Conservation (phyloP, 2,329 filamentous ascomycete species). For the Aureobasidium lini region DNA sequence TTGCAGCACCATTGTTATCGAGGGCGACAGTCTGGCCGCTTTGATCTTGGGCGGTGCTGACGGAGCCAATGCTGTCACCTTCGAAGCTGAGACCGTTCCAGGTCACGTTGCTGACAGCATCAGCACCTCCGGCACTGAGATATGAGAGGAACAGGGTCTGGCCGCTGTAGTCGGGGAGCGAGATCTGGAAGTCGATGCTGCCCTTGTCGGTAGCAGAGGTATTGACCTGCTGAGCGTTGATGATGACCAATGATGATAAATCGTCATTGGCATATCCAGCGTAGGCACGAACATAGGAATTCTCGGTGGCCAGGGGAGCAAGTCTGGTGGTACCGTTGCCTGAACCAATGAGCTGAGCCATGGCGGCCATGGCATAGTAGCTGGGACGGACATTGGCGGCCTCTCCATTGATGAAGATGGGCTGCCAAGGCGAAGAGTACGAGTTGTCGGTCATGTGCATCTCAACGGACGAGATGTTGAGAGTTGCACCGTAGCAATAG, state of each 20-base stretch:
- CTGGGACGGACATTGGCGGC: conserved; percentile 37
- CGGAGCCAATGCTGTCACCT: conserved; percentile 32
- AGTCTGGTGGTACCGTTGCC: conserved; percentile 41
- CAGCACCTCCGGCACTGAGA: conserved; percentile 40
- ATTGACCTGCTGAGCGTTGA: conserved; percentile 41
- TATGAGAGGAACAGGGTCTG: conserved; percentile 41
- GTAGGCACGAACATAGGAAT: conserved; percentile 33
- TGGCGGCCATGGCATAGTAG: conserved; percentile 46
- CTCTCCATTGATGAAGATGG: conserved; percentile 29
- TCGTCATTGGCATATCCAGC: conserved; percentile 37
- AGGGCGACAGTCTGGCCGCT: conserved; percentile 28
- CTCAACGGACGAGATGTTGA: conserved; percentile 42
- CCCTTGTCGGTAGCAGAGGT: conserved; percentile 31
- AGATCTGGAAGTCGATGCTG: conserved; percentile 35
- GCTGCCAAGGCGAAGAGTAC: conserved; percentile 45
- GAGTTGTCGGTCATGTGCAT: conserved; percentile 51
- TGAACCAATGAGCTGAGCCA: conserved; percentile 43
- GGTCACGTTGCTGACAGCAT: conserved; percentile 35
- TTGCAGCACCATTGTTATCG: conserved; percentile 28
- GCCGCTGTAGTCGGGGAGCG: conserved; percentile 32
- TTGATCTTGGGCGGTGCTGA: conserved; percentile 26
- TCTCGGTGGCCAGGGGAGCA: conserved; percentile 26
- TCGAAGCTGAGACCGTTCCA: conserved; percentile 45
- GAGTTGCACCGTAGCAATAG: conserved; percentile 41
- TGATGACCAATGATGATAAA: conserved; percentile 37